Percentiles rank a stretch among this genome's conserved stretches.
phyloP scores from a whole-genome alignment of 1,284 basidiomycete species.

The Mycosarcoma maydis region DNA sequence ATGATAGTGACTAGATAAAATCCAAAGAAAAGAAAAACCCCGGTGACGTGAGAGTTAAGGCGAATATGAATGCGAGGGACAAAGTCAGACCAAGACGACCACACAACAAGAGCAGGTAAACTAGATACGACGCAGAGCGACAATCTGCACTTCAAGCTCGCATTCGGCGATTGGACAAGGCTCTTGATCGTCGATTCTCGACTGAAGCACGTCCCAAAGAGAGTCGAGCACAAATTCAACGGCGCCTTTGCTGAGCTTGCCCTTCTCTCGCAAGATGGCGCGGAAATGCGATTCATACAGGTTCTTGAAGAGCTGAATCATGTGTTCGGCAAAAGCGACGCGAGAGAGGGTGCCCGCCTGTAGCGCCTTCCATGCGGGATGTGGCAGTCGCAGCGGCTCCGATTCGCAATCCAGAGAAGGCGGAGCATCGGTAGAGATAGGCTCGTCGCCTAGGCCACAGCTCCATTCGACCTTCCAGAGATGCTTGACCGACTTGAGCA shows the following conservation, averaged over 20 bases:
- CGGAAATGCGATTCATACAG: constrained; percentile 68
- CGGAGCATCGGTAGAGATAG: constrained; percentile 15
- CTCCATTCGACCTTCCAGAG: constrained; percentile 67
- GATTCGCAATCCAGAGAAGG: constrained; percentile 44
- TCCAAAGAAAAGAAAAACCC: constrained; percentile 5
- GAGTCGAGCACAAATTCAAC: constrained; percentile 67
- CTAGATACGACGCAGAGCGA: constrained; percentile 62
- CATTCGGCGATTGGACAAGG: constrained; percentile 53
- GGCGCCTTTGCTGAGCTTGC: constrained; percentile 66
- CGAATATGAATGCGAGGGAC: background rate
- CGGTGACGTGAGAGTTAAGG: constrained; percentile 6
- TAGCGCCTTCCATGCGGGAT: constrained; percentile 68
- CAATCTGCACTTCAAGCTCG: constrained; percentile 67
- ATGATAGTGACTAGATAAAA: constrained; percentile 13
- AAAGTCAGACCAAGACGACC: background rate
- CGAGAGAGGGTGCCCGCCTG: constrained; percentile 65
- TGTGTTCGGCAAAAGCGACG: constrained; percentile 67
- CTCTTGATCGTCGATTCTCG: constrained; percentile 37
- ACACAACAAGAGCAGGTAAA: background rate
- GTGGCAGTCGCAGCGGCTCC: constrained; percentile 62
- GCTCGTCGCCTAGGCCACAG: constrained; percentile 59
- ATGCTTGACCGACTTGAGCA: constrained; percentile 65
- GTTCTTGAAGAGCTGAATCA: constrained; percentile 67
- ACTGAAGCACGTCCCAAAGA: constrained; percentile 67
- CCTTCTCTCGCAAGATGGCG: constrained; percentile 64